These are phyloP conservation scores for Smallanthus sonchifolius DNA, from an alignment of 129 eudicot species.

Conservation along the genomic window DNA sequence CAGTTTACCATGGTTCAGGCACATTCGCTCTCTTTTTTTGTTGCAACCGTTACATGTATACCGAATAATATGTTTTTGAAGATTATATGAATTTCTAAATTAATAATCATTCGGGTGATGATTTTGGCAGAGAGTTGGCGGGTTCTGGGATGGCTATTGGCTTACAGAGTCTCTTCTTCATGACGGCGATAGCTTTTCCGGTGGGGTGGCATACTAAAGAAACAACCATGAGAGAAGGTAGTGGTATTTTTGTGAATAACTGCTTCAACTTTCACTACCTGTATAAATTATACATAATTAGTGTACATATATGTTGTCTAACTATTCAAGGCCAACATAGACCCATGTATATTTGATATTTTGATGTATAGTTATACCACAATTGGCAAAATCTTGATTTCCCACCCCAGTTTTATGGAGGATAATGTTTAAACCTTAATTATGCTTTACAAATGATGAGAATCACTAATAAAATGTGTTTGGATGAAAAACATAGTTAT, in stretches of 20 bases:
- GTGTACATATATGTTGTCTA: constrained; percentile 21
- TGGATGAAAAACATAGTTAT: no score
- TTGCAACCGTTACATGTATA: neutral
- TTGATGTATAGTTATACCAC: neutral
- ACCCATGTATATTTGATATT: constrained; percentile 5
- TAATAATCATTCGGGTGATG: neutral
- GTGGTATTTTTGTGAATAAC: constrained; percentile 21
- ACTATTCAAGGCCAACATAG: neutral
- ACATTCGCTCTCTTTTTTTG: neutral
- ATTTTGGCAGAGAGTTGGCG: constrained; percentile 73
- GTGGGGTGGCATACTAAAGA: constrained; percentile 84
- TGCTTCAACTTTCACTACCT: neutral
- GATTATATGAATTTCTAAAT: neutral
- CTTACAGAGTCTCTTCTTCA: constrained; percentile 85
- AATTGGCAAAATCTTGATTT: no score
- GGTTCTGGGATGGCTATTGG: constrained; percentile 98
- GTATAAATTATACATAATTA: constrained; percentile 19
- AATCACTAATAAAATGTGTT: no score
- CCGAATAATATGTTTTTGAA: neutral
- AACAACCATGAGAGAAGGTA: neutral
- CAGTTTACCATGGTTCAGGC: constrained; percentile 94
- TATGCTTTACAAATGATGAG: no score
- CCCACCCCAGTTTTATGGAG: no score
- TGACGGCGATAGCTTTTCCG: constrained; percentile 88
- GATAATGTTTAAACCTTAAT: no score